phyloP scores from a whole-genome alignment of 441 rosid species.

The Euphorbia schlechtendalii region DNA sequence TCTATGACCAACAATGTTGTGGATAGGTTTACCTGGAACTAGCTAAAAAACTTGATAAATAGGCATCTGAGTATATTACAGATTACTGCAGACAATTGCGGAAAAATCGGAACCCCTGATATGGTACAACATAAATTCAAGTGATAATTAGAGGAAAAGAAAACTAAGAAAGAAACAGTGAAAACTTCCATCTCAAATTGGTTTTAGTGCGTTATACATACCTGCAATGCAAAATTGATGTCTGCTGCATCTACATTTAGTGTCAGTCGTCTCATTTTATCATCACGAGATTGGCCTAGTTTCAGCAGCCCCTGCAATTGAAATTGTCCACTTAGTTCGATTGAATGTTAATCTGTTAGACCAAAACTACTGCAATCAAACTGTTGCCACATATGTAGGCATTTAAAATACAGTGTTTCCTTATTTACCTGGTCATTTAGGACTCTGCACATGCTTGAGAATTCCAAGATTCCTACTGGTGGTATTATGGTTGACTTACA shows the following conservation, averaged over 20 bases:
- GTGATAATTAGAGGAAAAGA: not conserved
- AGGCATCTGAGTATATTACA: too few relatives aligned
- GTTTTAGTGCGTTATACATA: conserved; percentile 17
- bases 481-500: conserved; percentile 71
- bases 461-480: conserved; percentile 60
- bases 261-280: conserved; percentile 55
- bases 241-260: conserved; percentile 74
- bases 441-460: conserved; percentile 64
- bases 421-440: conserved; percentile 73
- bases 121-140: not conserved
- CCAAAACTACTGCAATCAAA: too few relatives aligned
- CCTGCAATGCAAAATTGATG: conserved; percentile 81
- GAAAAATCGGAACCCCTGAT: conserved; percentile 80
- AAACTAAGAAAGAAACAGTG: too few relatives aligned
- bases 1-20: not conserved
- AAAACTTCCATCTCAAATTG: not conserved
- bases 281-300: conserved; percentile 63
- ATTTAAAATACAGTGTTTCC: not conserved
- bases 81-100: conserved; percentile 63
- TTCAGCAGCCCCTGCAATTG: conserved; percentile 63
- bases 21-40: conserved; percentile 2
- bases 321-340: not conserved
- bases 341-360: not conserved
- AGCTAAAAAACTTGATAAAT: too few relatives aligned
- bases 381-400: not conserved